Conservation (phyloP, 345 rosid species). For the Chamaenerion angustifolium region DNA sequence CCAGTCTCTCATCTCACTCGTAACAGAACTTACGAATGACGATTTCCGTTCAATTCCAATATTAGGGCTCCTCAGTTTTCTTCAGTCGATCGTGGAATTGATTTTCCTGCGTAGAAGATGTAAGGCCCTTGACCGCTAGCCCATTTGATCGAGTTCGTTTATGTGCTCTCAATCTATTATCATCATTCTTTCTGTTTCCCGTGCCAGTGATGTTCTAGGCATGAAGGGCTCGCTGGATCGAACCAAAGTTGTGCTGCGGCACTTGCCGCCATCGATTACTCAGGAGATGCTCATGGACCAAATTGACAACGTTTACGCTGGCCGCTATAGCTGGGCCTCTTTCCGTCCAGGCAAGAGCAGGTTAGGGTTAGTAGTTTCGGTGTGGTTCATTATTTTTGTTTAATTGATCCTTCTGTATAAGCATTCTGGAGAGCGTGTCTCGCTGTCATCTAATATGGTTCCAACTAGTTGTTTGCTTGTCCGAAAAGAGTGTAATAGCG, state of each 20-base stretch:
- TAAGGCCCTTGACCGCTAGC: neutral
- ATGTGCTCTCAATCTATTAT: neutral
- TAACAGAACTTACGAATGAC: conserved; percentile 2
- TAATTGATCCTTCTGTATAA: too few species aligned
- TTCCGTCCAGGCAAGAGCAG: conserved; percentile 50
- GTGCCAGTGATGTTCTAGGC: conserved; percentile 5
- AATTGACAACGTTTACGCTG: conserved; percentile 35
- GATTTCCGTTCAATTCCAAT: conserved; percentile 4
- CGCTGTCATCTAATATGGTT: too few species aligned
- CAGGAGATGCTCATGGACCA: conserved; percentile 34
- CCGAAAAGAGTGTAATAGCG: too few species aligned
- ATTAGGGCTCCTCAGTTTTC: conserved; percentile 3
- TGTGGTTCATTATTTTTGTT: neutral
- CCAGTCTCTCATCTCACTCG: neutral
- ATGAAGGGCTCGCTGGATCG: conserved; percentile 51
- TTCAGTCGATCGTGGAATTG: neutral
- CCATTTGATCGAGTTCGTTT: neutral
- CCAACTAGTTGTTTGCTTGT: too few species aligned
- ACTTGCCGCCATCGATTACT: conserved; percentile 52
- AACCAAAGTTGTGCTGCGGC: conserved; percentile 64
- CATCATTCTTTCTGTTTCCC: neutral
- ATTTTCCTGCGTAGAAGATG: conserved; percentile 1
- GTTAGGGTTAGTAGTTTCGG: conserved; percentile 18
- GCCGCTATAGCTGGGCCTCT: conserved; percentile 52
- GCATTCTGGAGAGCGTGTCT: neutral